Percentiles rank a stretch among this genome's conserved stretches.
These are phyloP conservation scores for Yarrowia osloensis DNA, from an alignment of 805 yeast species.

Conservation along the genomic window DNA sequence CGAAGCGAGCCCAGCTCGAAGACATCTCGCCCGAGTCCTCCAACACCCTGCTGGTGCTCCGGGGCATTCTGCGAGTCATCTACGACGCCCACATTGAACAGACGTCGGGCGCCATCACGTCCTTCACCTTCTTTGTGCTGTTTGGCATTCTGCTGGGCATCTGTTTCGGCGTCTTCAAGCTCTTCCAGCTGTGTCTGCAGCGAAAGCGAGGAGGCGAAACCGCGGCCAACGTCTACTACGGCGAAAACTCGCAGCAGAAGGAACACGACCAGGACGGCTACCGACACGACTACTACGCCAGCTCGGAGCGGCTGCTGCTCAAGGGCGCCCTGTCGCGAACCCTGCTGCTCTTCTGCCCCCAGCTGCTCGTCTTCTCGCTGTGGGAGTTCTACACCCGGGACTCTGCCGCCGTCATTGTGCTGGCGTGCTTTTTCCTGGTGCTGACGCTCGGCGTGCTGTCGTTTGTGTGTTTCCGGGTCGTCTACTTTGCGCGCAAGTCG, in stretches of 20 bases:
- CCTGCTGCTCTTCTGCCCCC: constrained; percentile 82
- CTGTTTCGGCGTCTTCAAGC: constrained; percentile 12
- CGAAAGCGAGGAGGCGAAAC: constrained; percentile 2
- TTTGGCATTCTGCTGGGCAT: constrained; percentile 20
- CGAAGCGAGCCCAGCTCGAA: constrained; percentile 23
- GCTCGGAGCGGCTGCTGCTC: constrained; percentile 46
- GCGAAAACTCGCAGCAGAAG: constrained; percentile 8
- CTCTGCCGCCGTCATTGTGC: constrained; percentile 84
- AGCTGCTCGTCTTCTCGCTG: constrained; percentile 73
- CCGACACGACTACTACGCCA: constrained; percentile 78
- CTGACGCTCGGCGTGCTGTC: constrained; percentile 60
- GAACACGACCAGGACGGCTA: constrained; percentile 49
- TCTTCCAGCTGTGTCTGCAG: constrained; percentile 15
- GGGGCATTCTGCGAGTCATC: constrained; percentile 88
- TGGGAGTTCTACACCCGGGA: constrained; percentile 86
- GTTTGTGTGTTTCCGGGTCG: constrained; percentile 69
- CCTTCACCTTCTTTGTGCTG: constrained; percentile 68
- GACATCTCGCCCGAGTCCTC: constrained; percentile 33
- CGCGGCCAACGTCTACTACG: constrained; percentile 6
- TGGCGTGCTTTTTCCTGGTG: constrained; percentile 71
- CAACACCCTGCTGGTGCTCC: constrained; percentile 57
- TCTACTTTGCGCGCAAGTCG: constrained; percentile 51
- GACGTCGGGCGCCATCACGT: constrained; percentile 80
- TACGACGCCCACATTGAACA: constrained; percentile 75
- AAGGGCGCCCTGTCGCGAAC: constrained; percentile 81